Evolutionary conservation across 2,329 filamentous ascomycete genomes (phyloP), one percentile per base, ranked within the genome.

Genomic region (Elsinoe necatrix): DNA sequence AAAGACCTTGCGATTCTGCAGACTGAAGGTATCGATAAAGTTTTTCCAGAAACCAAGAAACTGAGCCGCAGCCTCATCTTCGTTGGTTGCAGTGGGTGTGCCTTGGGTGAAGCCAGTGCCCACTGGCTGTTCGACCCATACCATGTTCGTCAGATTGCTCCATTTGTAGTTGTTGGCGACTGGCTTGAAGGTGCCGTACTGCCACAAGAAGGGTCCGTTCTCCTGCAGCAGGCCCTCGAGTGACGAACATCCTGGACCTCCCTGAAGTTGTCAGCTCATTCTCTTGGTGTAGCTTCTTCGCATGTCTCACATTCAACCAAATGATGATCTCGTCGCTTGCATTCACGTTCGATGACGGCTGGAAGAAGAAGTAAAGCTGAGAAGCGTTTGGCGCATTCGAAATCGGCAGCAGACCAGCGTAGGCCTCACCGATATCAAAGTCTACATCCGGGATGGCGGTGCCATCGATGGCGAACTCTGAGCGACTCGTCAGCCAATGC

Each of bases 1-100:
- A 68, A 86, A 92, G 8, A 89, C 78, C 62, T 79, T 80, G 59
- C 72, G 72, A 34, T 73, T 73, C n/a, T 86, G 76, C 20, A 63
- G 59, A n/a, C 73, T 72, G 62, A 83, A 83, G 4, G 74, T 73
- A 31, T 78, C 72, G 39, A 80, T 67, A 61, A 82, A 82, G 60
- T 79, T 78, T 67, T 77, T 76, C 70, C 71, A 78, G 64, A 78
- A 80, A 2, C 75, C 73, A 2, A 72, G 68, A 59, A 79, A 79
- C 27, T 79, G 68, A 37, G 67, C 60, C 8, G 67, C 74, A 31
- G 77, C 69, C 39, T 77, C 72, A 9, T 74, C 71, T 61, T 79
- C 75, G 58, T 73, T 69, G 16, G 69, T 75, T 65, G 76, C 75
- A 59, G 74, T 72, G 0, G 74, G 71, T 2, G 66, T 68, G 25